Percentiles rank a stretch among this genome's conserved stretches.
phyloP scores from a whole-genome alignment of 495 filamentous ascomycete genomes.

The Podospora australis region DNA sequence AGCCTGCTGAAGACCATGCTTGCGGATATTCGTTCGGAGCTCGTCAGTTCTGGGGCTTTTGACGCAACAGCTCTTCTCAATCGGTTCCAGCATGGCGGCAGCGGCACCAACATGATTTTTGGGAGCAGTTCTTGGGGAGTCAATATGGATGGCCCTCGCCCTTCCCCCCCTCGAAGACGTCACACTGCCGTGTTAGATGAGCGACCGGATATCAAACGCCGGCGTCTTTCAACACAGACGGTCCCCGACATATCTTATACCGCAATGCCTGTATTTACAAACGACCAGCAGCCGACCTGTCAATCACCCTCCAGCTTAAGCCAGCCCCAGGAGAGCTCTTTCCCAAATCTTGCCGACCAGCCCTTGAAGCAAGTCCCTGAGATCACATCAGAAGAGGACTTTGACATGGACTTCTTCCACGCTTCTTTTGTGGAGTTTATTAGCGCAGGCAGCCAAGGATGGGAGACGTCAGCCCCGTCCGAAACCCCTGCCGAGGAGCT shows the following conservation, averaged over 20 bases:
- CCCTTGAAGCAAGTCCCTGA: not conserved
- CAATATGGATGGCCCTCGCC: not conserved
- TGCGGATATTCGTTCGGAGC: conserved; percentile 26
- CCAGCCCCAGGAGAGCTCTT: not conserved
- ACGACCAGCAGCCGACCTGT: not conserved
- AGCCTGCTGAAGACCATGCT: conserved; percentile 29
- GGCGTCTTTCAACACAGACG: conserved; percentile 14
- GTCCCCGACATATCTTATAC: not conserved
- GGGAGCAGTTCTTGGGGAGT: conserved; percentile 7
- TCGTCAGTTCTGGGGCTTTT: conserved; percentile 16
- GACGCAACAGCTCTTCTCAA: conserved; percentile 3
- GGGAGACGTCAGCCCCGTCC: not conserved
- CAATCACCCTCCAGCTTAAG: conserved; percentile 11
- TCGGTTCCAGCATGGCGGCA: conserved; percentile 3
- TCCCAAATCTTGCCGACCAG: not conserved
- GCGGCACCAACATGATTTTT: conserved; percentile 3
- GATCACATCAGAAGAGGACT: not conserved
- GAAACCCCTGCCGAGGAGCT: not conserved
- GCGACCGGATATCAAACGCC: conserved; percentile 13
- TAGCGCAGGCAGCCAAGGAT: conserved; percentile 5
- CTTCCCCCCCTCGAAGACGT: not conserved
- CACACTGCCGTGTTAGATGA: conserved; percentile 3
- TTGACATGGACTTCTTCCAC: conserved; percentile 20
- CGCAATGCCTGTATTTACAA: conserved; percentile 1
- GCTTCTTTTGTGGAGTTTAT: conserved; percentile 16